These are phyloP conservation scores for Penicillium odoratum DNA, from an alignment of 495 filamentous ascomycete species.

Conservation along the genomic window DNA sequence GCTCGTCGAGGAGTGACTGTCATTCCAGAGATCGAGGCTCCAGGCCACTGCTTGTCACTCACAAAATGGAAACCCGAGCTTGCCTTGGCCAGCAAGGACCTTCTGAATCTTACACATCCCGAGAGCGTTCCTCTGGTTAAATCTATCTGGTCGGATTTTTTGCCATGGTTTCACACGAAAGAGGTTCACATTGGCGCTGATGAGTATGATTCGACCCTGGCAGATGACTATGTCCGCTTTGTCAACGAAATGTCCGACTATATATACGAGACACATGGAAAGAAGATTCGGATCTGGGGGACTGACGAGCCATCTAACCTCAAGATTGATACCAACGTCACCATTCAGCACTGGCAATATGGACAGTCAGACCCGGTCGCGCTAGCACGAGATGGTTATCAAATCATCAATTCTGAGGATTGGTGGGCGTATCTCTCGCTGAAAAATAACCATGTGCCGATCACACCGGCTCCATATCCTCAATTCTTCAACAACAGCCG, in stretches of 20 bases:
- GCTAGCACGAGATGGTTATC: slow-evolving; percentile 41
- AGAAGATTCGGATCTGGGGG: slow-evolving; percentile 55
- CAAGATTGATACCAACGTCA: slow-evolving; percentile 42
- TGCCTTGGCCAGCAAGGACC: slow-evolving; percentile 48
- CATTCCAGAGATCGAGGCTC: slow-evolving; percentile 56
- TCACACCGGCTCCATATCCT: slow-evolving; percentile 54
- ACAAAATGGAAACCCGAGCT: slow-evolving; percentile 60
- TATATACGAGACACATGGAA: slow-evolving; percentile 41
- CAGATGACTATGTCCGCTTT: slow-evolving; percentile 54
- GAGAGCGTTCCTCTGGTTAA: slow-evolving; percentile 55
- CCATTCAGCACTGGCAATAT: slow-evolving; percentile 59
- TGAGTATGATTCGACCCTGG: slow-evolving; percentile 51
- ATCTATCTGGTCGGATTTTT: slow-evolving; percentile 54
- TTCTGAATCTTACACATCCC: slow-evolving; percentile 55
- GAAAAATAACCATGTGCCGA: slow-evolving; percentile 56
- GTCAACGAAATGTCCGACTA: slow-evolving; percentile 54
- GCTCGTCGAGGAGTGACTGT: slow-evolving; percentile 52
- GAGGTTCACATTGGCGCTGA: slow-evolving; percentile 59
- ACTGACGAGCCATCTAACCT: slow-evolving; percentile 46
- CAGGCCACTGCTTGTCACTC: slow-evolving; percentile 52
- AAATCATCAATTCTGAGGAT: slow-evolving; percentile 55
- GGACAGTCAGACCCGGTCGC: slow-evolving; percentile 54
- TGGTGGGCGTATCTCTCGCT: slow-evolving; percentile 58
- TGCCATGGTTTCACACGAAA: slow-evolving; percentile 57
- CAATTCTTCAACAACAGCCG: slow-evolving; percentile 52